Conservation (phyloP, 1,284 basidiomycete species). For the Microstroma glucosiphilum region DNA sequence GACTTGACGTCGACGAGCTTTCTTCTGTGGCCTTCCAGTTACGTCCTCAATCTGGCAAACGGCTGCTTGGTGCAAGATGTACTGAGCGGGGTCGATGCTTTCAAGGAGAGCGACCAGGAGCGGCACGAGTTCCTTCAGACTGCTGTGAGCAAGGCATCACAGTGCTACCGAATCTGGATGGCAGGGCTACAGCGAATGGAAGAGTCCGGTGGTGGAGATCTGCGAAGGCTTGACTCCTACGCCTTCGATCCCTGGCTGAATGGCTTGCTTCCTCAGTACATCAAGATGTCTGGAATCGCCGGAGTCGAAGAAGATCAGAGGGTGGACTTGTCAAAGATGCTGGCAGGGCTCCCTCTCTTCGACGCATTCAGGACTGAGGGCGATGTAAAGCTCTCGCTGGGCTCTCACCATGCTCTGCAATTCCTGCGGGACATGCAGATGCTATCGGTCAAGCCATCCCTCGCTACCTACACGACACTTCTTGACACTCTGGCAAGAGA, state of each 20-base stretch:
- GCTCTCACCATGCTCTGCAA: background rate
- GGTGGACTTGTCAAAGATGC: background rate
- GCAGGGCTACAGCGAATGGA: background rate
- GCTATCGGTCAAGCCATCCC: background rate
- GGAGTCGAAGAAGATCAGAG: background rate
- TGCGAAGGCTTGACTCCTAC: background rate
- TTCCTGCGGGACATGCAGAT: background rate
- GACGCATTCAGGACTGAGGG: background rate
- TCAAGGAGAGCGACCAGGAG: background rate
- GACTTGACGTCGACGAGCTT: background rate
- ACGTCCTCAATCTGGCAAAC: background rate
- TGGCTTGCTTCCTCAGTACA: background rate
- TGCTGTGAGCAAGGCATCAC: background rate
- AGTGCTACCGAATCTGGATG: background rate
- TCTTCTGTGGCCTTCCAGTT: background rate
- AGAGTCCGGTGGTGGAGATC: background rate
- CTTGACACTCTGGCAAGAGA: background rate
- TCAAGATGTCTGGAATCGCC: background rate
- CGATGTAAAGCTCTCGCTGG: background rate
- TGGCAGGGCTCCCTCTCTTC: background rate
- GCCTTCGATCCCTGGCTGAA: background rate
- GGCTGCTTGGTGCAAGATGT: background rate
- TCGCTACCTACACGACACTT: background rate
- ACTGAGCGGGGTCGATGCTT: background rate
- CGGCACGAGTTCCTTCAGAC: background rate